Evolutionary conservation across 2,329 filamentous ascomycete species (phyloP).

Genomic region (Paraphoma sp.): DNA sequence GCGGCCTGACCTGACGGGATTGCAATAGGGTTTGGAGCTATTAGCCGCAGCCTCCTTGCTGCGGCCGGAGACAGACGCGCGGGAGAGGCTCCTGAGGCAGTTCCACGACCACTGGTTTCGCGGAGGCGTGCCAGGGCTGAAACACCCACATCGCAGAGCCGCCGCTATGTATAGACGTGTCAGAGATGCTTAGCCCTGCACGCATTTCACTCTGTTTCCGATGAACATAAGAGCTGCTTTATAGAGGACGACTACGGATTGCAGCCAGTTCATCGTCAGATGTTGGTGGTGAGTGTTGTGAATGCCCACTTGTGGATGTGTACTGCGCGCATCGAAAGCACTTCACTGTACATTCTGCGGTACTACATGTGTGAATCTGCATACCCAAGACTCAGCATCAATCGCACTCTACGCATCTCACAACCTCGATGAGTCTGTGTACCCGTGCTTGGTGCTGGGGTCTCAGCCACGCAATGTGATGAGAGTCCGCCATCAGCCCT

Average conservation of each 20-base stretch:
- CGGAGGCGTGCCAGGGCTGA: slow-evolving; percentile 19
- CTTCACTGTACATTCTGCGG: too few relatives aligned
- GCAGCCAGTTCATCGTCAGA: too few relatives aligned
- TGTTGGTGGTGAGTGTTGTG: too few relatives aligned
- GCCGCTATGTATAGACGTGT: slow-evolving; percentile 11
- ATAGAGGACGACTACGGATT: too few relatives aligned
- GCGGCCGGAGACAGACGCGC: slow-evolving; percentile 10
- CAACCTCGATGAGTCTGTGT: too few relatives aligned
- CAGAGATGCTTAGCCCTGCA: background rate
- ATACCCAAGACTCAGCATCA: too few relatives aligned
- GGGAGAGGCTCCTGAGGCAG: slow-evolving; percentile 13
- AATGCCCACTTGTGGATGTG: too few relatives aligned
- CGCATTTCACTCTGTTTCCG: too few relatives aligned
- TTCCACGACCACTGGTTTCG: slow-evolving; percentile 13
- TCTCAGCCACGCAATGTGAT: background rate
- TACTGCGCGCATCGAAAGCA: too few relatives aligned
- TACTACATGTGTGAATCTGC: too few relatives aligned
- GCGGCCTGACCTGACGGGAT: background rate
- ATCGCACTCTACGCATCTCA: too few relatives aligned
- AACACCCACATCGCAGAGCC: slow-evolving; percentile 28
- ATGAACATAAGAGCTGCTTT: too few relatives aligned
- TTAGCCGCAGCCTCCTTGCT: slow-evolving; percentile 7
- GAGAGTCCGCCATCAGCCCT: slow-evolving; percentile 6
- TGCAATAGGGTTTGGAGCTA: background rate
- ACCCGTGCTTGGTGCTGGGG: background rate